These are phyloP conservation scores for Herpotrichia juniperi DNA, from an alignment of 2,329 filamentous ascomycete genomes.

Conservation along the genomic window DNA sequence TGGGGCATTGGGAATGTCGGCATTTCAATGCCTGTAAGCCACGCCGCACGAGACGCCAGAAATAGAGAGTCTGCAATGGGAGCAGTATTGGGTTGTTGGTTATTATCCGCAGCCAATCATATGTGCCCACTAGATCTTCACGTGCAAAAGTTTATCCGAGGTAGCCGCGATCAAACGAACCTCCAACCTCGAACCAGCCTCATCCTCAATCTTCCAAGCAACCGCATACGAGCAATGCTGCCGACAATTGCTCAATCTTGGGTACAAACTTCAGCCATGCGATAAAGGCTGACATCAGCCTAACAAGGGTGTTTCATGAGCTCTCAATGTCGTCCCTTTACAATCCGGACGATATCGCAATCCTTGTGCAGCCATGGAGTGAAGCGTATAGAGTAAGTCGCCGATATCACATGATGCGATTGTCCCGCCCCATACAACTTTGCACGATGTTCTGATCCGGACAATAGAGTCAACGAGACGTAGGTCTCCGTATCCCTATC, in stretches of 20 bases:
- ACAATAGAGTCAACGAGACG: constrained; percentile 65
- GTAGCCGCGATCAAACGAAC: constrained; percentile 14
- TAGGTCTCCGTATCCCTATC: constrained; percentile 64
- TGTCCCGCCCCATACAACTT: constrained; percentile 1
- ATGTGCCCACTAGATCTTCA: not conserved
- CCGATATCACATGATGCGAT: constrained; percentile 7
- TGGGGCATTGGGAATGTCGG: not conserved
- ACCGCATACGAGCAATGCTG: not conserved
- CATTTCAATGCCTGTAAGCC: constrained; percentile 1
- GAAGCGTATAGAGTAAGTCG: constrained; percentile 39
- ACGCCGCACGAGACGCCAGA: not conserved
- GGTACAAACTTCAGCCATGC: not conserved
- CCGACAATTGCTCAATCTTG: not conserved
- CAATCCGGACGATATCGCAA: constrained; percentile 33
- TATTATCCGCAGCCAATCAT: constrained; percentile 11
- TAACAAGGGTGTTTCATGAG: constrained; percentile 2
- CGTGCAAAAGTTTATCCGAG: constrained; percentile 4
- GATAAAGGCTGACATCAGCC: not conserved
- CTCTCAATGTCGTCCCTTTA: constrained; percentile 36
- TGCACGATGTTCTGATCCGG: not conserved
- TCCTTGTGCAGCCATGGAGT: constrained; percentile 34
- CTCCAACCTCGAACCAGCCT: constrained; percentile 11
- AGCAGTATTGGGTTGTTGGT: not conserved
- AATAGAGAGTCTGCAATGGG: not conserved
- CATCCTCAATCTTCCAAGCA: not conserved